phyloP scores from a whole-genome alignment of 441 rosid species.

The Gossypium trilobum region DNA sequence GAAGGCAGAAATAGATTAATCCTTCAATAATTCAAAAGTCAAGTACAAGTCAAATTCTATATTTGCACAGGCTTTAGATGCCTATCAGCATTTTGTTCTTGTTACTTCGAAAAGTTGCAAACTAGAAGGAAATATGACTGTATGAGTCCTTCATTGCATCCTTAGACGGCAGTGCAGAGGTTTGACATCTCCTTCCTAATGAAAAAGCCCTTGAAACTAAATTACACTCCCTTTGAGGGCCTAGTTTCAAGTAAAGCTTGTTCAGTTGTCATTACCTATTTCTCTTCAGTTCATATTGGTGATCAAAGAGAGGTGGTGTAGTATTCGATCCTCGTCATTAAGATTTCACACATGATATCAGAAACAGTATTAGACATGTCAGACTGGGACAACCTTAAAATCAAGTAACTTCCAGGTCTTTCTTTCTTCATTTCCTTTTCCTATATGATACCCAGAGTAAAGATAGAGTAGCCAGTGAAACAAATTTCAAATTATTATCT shows the following conservation, averaged over 20 bases:
- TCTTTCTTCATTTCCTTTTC: neutral
- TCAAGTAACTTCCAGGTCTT: neutral
- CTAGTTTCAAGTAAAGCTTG: neutral
- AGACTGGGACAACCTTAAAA: neutral
- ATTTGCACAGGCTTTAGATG: neutral
- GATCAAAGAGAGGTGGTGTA: neutral
- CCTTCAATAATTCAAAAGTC: conserved; percentile 1
- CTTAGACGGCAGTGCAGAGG: no score
- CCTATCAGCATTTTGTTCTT: neutral
- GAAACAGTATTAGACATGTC: neutral
- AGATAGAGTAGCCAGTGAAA: neutral
- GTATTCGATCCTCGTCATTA: neutral
- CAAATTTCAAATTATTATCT: neutral
- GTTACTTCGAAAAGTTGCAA: no score
- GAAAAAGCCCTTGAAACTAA: neutral
- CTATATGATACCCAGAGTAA: neutral
- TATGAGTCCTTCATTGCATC: no score
- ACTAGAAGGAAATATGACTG: no score
- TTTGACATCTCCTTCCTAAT: neutral
- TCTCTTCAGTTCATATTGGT: neutral
- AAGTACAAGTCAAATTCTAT: neutral
- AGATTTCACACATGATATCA: neutral
- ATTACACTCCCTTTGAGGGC: neutral
- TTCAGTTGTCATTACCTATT: neutral
- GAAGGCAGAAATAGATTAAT: neutral